Evolutionary conservation across 2,329 filamentous ascomycete genomes (phyloP).

Genomic region (Balansia obtecta): DNA sequence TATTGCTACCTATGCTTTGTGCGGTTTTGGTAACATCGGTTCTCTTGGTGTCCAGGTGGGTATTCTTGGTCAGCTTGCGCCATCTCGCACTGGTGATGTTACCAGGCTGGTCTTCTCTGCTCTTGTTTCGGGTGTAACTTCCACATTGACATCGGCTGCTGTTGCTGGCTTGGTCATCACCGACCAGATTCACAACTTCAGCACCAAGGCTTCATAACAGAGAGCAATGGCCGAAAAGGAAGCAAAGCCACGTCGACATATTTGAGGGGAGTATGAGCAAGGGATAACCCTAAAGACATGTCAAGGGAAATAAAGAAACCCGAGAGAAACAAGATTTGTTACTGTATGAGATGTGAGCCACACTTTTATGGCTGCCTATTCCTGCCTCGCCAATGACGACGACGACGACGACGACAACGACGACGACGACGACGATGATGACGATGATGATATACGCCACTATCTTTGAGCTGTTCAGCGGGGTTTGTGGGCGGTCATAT

Average conservation of each 20-base stretch:
- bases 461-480: neutral
- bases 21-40: slow-evolving; percentile 75
- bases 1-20: slow-evolving; percentile 78
- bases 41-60: slow-evolving; percentile 84
- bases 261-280: neutral
- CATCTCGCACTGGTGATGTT: slow-evolving; percentile 61
- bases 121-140: slow-evolving; percentile 63
- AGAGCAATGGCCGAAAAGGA: neutral
- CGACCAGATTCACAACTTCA: slow-evolving; percentile 21
- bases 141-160: slow-evolving; percentile 66
- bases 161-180: slow-evolving; percentile 67
- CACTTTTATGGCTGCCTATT: neutral
- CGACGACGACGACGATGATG: no score
- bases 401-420: no score
- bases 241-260: neutral
- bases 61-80: slow-evolving; percentile 71
- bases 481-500: neutral
- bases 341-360: neutral
- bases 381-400: neutral
- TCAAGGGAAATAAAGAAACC: neutral
- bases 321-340: neutral
- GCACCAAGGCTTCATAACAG: slow-evolving; percentile 10
- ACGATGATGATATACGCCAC: neutral
- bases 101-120: slow-evolving; percentile 65
- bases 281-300: neutral